Conservation (phyloP, 768 basidiomycete genomes). For the Leccinum incarnatum region DNA sequence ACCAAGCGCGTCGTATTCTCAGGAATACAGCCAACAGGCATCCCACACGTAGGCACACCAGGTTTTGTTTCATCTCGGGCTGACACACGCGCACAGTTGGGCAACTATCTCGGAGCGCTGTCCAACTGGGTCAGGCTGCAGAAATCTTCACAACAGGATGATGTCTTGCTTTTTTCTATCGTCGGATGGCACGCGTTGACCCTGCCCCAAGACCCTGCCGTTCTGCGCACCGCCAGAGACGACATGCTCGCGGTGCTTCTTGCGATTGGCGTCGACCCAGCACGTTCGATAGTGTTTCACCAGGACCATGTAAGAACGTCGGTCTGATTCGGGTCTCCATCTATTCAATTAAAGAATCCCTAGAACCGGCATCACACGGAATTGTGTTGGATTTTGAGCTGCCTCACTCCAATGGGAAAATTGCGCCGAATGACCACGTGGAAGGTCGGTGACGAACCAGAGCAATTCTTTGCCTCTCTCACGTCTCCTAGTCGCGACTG, state of each 20-base stretch:
- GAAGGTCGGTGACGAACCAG: slow-evolving; percentile 58
- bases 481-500: slow-evolving; percentile 58
- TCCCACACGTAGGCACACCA: slow-evolving; percentile 67
- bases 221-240: slow-evolving; percentile 57
- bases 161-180: slow-evolving; percentile 77
- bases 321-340: not conserved
- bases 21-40: slow-evolving; percentile 92
- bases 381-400: slow-evolving; percentile 86
- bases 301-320: slow-evolving; percentile 73
- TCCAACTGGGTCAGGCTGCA: slow-evolving; percentile 88
- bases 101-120: slow-evolving; percentile 90
- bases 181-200: slow-evolving; percentile 96
- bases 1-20: slow-evolving; percentile 63
- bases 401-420: slow-evolving; percentile 78
- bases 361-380: slow-evolving; percentile 86
- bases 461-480: not conserved
- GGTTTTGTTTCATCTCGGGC: not conserved
- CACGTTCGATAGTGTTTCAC: slow-evolving; percentile 72
- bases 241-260: slow-evolving; percentile 83
- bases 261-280: slow-evolving; percentile 81
- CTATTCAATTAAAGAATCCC: not conserved
- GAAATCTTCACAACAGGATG: slow-evolving; percentile 50
- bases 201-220: slow-evolving; percentile 76
- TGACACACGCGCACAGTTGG: slow-evolving; percentile 52
- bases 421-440: slow-evolving; percentile 93